A percentile compares a stretch with the other conserved stretches of the same genome.
phyloP scores from a whole-genome alignment of 2,329 filamentous ascomycete genomes.

The Ophiocordyceps robertsii region DNA sequence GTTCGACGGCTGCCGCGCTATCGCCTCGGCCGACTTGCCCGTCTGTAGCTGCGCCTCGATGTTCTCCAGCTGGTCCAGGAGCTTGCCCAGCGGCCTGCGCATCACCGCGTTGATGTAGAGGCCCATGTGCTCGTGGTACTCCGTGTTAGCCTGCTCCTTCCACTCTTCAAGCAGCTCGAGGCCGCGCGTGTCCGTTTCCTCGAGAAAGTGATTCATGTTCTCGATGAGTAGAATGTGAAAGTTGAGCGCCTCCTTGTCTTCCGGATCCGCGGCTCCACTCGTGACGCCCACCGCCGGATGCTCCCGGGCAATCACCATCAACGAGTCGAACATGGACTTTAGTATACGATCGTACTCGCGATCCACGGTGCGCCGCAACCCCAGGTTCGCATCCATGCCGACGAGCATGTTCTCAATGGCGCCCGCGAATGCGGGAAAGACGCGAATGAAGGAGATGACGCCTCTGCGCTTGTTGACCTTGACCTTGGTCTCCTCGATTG shows the following conservation, averaged over 20 bases:
- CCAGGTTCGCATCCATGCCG: constrained; percentile 39
- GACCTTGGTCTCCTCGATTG: constrained; percentile 96
- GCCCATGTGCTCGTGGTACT: constrained; percentile 76
- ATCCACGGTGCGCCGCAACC: constrained; percentile 66
- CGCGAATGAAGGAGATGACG: constrained; percentile 86
- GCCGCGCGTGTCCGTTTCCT: constrained; percentile 68
- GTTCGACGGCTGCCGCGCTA: constrained; percentile 73
- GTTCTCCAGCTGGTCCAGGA: constrained; percentile 84
- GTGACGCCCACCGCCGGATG: constrained; percentile 38
- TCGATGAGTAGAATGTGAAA: constrained; percentile 96
- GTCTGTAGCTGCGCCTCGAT: constrained; percentile 59
- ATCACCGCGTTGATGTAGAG: constrained; percentile 83
- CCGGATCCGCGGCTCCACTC: constrained; percentile 39
- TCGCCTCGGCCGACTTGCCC: constrained; percentile 45
- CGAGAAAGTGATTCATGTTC: constrained; percentile 96
- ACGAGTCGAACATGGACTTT: constrained; percentile 91
- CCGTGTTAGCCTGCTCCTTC: constrained; percentile 62
- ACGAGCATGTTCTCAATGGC: constrained; percentile 75
- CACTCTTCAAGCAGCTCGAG: constrained; percentile 72
- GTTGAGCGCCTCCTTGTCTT: constrained; percentile 94
- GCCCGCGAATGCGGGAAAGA: constrained; percentile 77
- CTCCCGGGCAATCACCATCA: constrained; percentile 81
- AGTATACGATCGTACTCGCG: constrained; percentile 80
- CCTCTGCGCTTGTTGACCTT: constrained; percentile 98
- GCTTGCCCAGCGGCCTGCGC: constrained; percentile 74